Evolutionary conservation across 345 rosid species (phyloP), one percentile per base, ranked within the genome.

Genomic region (Hibiscus mutabilis): DNA sequence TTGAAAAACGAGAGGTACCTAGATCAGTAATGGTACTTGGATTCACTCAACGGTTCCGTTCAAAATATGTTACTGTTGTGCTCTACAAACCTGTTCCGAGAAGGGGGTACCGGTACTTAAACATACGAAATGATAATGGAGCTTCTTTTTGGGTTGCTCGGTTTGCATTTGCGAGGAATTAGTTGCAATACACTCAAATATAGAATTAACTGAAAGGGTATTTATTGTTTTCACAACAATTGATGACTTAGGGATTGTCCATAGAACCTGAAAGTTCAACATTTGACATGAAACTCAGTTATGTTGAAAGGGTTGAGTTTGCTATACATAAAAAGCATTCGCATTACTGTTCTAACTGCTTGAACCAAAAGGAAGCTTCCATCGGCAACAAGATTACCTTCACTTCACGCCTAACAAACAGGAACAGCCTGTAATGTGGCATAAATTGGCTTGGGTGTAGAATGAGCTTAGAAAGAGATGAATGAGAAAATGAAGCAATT

Each of bases 11-110:
- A 68, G 95, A 88, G 42, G 69, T 89, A 31, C 97, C 98, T 27
- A 87, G 96, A 51, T 88, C 99, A 0, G 91, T 91, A 37, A 96
- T 92, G 70, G 98, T 96, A 9, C 91, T 96, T 13, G 99, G 99
- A 22, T 87, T 89, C 82, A 86, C 97, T 63, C 99, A 96, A 72
- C 93, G 97, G 60, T 96, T 91, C 80, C 85, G 77, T 67, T 79
- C 99, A 40, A 92, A 92, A 79, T 92, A 73, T 71, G 99, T 96
- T 47, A 92, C 96, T 42, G 95, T 92, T 18, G 93, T 96, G 78
- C 84, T 96, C 67, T 96, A 96, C 86, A 96, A 96, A 78, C 96
- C 96, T 0, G 92, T 89, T 68, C 91, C 80, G 35, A 83, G 89
- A 81, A 86, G 88, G 73, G 92, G 93, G 80, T 73, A 46, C 84